Evolutionary conservation across 2,329 filamentous ascomycete species (phyloP), one percentile per base, ranked within the genome.

Genomic region (Colletotrichum tofieldiae): DNA sequence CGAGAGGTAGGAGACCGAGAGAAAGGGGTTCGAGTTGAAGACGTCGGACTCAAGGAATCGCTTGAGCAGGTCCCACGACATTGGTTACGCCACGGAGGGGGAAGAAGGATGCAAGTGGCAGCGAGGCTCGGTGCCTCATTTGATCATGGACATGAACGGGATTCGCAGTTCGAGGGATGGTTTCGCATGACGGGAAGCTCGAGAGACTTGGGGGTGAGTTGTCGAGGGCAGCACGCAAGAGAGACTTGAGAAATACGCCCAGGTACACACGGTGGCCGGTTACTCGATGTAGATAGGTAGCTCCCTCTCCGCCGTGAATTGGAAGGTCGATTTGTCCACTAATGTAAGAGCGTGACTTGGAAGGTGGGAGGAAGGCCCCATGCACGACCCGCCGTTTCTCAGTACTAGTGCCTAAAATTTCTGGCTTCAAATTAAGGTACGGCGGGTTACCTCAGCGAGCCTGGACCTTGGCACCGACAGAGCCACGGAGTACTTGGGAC

Each of bases 31-130:
- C 85, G 93, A 92, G 87, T 95, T 96, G 89, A 96, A 96, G 87
- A 96, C 93, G 88, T 96, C 94, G 86, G 93, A 95, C 89, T 96
- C 93, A 87, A 96, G 91, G 90, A 96, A 95, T 84, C 94, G 91
- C 88, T 94, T 93, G 82, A 96, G 89, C 86, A 96, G 88, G 87
- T 95, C 93, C 93, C 93, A 96, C 86, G 91, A 93, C 91, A 92
- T 92, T 86, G 83, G 82, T 78, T 78, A 80, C 78, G 82, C 77
- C 76, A 73, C 75, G 73, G 73, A 74, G 75, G 73, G 76, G 75
- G 68, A 56, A 63, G 73, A 78, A 76, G 65, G 77, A 78, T 76
- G 76, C 61, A 73, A 67, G 67, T 71, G 37, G 37, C 71, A 71
- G 78, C 65, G 77, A 78, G 77, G 77, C 77, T 78, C 75, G 76